Percentiles rank a stretch among this genome's conserved stretches.
Evolutionary conservation across 2,329 filamentous ascomycete genomes (phyloP).

Genomic region (Fusarium liriodendri): DNA sequence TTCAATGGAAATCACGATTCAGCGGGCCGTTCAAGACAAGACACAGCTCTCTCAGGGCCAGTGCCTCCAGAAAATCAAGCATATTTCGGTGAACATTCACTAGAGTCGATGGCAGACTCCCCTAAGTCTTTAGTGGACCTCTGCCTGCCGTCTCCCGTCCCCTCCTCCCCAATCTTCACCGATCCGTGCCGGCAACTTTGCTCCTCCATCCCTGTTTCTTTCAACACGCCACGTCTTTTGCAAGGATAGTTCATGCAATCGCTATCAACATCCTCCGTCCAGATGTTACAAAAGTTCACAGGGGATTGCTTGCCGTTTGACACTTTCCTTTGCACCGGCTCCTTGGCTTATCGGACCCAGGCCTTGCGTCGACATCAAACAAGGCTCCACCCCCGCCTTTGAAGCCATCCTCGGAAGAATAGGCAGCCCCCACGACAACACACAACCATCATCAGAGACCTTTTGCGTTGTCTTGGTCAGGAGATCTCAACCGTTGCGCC

Average conservation of each 20-base stretch:
- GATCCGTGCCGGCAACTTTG: not conserved
- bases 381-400: not conserved
- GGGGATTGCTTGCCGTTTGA: conserved; percentile 2
- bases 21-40: conserved; percentile 12
- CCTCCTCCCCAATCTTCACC: not conserved
- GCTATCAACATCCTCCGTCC: conserved; percentile 27
- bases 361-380: not conserved
- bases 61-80: conserved; percentile 3
- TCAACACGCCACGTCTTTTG: not conserved
- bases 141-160: not conserved
- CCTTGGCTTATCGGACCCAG: conserved; percentile 30
- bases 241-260: conserved; percentile 11
- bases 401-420: not conserved
- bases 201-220: conserved; percentile 10
- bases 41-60: not conserved
- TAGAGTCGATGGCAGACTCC: not conserved
- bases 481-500: conserved; percentile 8
- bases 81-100: not conserved
- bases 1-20: conserved; percentile 29
- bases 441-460: conserved; percentile 5
- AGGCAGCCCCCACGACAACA: conserved; percentile 16
- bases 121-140: not conserved
- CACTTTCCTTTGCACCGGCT: conserved; percentile 1
- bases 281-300: conserved; percentile 29
- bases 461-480: conserved; percentile 15